phyloP scores from a whole-genome alignment of 139 green algal species.

The Diplosphaera chodatii region DNA sequence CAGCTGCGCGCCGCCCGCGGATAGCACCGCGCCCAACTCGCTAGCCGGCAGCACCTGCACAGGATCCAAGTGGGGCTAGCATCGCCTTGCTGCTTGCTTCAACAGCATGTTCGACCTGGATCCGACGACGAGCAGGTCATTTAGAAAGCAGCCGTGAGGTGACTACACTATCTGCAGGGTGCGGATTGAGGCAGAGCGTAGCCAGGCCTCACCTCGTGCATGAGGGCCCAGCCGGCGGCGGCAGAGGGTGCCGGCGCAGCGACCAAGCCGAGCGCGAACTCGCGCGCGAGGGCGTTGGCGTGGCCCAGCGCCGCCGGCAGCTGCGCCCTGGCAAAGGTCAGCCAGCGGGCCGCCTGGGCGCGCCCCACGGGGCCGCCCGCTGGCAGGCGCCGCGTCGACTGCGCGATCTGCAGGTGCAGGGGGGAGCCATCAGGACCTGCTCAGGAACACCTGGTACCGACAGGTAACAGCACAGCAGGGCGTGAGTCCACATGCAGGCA shows the following conservation, averaged over 20 bases:
- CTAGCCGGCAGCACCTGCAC: neutral
- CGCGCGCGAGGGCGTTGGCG: constrained; percentile 28
- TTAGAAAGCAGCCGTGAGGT: too few species aligned
- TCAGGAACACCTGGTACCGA: too few species aligned
- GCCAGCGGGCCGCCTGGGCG: constrained; percentile 26
- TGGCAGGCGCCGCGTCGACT: constrained; percentile 6
- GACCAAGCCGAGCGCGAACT: constrained; percentile 27
- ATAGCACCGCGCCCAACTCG: neutral
- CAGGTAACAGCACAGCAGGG: too few species aligned
- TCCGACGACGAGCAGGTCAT: too few species aligned
- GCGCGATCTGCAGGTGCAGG: constrained; percentile 11
- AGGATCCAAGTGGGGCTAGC: too few species aligned
- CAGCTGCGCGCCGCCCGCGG: neutral
- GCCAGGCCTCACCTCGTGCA: neutral
- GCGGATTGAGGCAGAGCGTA: too few species aligned
- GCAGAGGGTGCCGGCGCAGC: neutral
- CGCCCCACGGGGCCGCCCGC: constrained; percentile 24
- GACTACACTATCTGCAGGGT: too few species aligned
- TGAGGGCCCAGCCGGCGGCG: neutral
- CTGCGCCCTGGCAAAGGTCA: constrained; percentile 18
- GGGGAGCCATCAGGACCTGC: too few species aligned
- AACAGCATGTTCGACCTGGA: too few species aligned
- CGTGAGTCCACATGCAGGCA: too few species aligned
- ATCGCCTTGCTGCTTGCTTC: too few species aligned
- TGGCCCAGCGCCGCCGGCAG: constrained; percentile 1